phyloP scores from a whole-genome alignment of 1,284 basidiomycete species.

The Cystobasidiaceae sp. region DNA sequence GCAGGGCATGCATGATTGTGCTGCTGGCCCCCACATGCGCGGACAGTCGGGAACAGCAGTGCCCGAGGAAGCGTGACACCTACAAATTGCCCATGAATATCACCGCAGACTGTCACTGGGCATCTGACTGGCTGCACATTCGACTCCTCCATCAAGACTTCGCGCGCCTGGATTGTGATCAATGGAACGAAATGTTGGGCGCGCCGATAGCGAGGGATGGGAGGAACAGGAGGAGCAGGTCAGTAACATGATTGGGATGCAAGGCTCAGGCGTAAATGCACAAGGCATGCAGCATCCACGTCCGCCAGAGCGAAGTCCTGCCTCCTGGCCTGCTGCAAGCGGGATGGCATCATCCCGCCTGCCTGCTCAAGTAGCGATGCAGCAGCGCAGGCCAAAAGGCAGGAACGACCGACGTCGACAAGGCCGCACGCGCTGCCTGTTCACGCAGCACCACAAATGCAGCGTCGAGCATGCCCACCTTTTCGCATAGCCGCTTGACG shows the following conservation, averaged over 20 bases:
- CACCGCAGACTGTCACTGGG: constrained; percentile 94
- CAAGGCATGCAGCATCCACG: too few relatives aligned
- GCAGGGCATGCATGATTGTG: background rate
- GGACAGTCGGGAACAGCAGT: background rate
- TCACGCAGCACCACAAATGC: too few relatives aligned
- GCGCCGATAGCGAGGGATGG: constrained; percentile 3
- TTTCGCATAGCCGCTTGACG: constrained; percentile 97
- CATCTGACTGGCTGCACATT: constrained; percentile 97
- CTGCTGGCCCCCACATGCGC: background rate
- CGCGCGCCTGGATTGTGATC: constrained; percentile 64
- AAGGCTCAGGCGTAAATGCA: too few relatives aligned
- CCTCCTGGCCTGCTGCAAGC: too few relatives aligned
- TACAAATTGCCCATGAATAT: constrained; percentile 99
- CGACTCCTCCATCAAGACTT: constrained; percentile 95
- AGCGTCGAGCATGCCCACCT: constrained; percentile 59
- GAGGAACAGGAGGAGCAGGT: constrained; percentile 34
- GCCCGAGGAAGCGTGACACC: constrained; percentile 50
- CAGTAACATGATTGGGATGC: too few relatives aligned
- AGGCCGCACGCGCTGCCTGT: too few relatives aligned
- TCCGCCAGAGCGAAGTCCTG: too few relatives aligned
- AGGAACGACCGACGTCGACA: too few relatives aligned
- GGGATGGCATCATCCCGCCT: too few relatives aligned
- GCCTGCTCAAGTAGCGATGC: too few relatives aligned
- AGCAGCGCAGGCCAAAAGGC: too few relatives aligned
- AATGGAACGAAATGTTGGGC: constrained; percentile 16